Base-by-base conservation (phyloP, 495 filamentous ascomycete species). In the Halenospora varia region DNA sequence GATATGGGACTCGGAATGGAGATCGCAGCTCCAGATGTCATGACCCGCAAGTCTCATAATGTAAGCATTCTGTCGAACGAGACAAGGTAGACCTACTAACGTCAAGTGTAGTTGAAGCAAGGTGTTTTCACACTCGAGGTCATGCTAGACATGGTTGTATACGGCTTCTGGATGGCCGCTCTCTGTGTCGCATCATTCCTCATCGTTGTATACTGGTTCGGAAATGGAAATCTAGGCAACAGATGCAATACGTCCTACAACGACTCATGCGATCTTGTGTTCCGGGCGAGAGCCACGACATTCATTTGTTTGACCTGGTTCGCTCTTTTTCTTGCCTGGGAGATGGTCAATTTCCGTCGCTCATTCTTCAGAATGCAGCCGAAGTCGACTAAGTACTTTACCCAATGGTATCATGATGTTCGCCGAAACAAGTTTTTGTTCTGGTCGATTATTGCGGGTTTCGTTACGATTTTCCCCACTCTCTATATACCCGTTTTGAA, bases 271-370 rank as follows among this genome's bases (percentile, higher is more conserved):
- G 68, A 68, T 19, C 65, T 78, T 0, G 84, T 90, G 2, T 90
- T 85, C 70, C 80, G 83, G 24, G 88, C 88, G n/a, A 77, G 88
- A 8, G 85, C 86, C 2, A 86, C 88, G 4, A 82, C 81, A 10
- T 91, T 88, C 57, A 85, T 83, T 4, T 83, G 83, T 29, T 70
- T 90, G 55, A 90, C 88, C 2, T 89, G 86, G 85, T 86, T 88
- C 59, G 82, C 86, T 1, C 77, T 89, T 11, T 86, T 89, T 71
- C 75, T 87, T 22, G 87, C 87, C 2, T 88, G 87, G 86, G 85
- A 88, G 66, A 85, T 87, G 77, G 77, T 88, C 25, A 73, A 87
- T 61, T 75, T 88, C 61, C 83, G 85, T 3, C 80, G 82, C 45
- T 82, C 78, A 50, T 84, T 90, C 69, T 90, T 89, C 75, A 71